A percentile compares a stretch with the other conserved stretches of the same genome.
These are phyloP conservation scores for Brassica rapa DNA, from an alignment of 345 rosid species.

Conservation along the genomic window DNA sequence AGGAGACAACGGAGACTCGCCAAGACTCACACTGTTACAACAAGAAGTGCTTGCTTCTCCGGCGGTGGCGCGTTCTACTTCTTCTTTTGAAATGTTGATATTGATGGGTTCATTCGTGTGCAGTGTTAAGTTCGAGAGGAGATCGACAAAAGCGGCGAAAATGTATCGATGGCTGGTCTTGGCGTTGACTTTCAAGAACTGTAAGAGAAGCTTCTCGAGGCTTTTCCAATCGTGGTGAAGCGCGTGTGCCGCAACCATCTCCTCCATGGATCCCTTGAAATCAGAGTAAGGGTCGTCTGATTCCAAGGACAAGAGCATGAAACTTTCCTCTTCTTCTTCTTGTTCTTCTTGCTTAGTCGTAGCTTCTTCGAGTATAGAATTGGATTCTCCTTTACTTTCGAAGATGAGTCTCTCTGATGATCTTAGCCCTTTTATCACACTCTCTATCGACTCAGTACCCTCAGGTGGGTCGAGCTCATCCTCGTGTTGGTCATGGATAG, in stretches of 20 bases:
- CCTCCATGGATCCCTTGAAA: constrained; percentile 88
- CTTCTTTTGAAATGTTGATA: not conserved
- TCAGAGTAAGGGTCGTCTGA: constrained; percentile 74
- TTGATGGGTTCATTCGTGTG: constrained; percentile 16
- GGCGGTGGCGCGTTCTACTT: constrained; percentile 31
- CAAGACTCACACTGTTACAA: constrained; percentile 34
- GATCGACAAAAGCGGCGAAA: constrained; percentile 78
- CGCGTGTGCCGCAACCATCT: constrained; percentile 81
- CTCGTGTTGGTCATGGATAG: constrained; percentile 32
- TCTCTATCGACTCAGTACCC: constrained; percentile 46
- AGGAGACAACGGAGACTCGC: constrained; percentile 60
- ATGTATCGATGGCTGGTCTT: constrained; percentile 70
- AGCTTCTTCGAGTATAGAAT: constrained; percentile 57
- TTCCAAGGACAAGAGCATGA: constrained; percentile 58
- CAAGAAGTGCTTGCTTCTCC: constrained; percentile 38
- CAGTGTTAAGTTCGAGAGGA: constrained; percentile 51
- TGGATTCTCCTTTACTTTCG: constrained; percentile 68
- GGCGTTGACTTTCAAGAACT: constrained; percentile 70
- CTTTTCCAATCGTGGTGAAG: constrained; percentile 56
- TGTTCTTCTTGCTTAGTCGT: constrained; percentile 18
- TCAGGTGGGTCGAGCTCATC: constrained; percentile 42
- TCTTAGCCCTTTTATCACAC: constrained; percentile 54
- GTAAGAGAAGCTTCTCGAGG: constrained; percentile 68
- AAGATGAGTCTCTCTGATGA: constrained; percentile 65
- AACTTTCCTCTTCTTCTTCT: constrained; percentile 40